These are phyloP conservation scores for Globisporangium carolinianum DNA, from an alignment of 352 stramenopile species.

Conservation along the genomic window DNA sequence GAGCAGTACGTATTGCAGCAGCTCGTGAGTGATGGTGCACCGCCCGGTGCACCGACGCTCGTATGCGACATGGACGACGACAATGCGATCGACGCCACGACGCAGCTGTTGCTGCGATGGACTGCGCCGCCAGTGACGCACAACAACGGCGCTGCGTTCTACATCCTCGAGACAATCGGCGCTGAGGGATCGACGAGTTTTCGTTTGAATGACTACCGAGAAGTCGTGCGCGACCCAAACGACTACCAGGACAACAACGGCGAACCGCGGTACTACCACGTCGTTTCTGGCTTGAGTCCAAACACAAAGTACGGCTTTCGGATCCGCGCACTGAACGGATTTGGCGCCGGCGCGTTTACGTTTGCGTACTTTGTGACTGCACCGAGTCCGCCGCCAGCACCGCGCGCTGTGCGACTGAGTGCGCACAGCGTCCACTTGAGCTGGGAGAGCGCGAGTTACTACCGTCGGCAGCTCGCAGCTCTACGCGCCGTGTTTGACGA, in stretches of 20 bases:
- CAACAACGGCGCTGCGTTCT: conserved; percentile 76
- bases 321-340: conserved; percentile 86
- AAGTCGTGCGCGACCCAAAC: conserved; percentile 85
- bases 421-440: conserved; percentile 67
- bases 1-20: conserved; percentile 66
- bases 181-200: conserved; percentile 64
- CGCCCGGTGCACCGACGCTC: conserved; percentile 45
- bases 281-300: conserved; percentile 51
- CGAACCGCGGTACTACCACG: conserved; percentile 70
- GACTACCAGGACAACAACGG: conserved; percentile 78
- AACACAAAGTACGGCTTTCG: conserved; percentile 90
- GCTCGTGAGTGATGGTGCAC: conserved; percentile 57
- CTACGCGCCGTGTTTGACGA: conserved; percentile 78
- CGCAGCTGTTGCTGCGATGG: conserved; percentile 61
- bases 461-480: conserved; percentile 56
- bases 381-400: conserved; percentile 54
- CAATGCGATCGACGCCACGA: conserved; percentile 54
- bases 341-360: conserved; percentile 83
- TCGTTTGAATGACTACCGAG: conserved; percentile 60
- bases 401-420: conserved; percentile 54
- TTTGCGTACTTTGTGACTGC: conserved; percentile 83
- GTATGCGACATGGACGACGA: conserved; percentile 36
- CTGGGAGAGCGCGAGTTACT: conserved; percentile 73
- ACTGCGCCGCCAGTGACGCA: conserved; percentile 44
- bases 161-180: conserved; percentile 73